Evolutionary conservation across 306 rosid species (phyloP).

Genomic region (Vigna reflexopilosa): DNA sequence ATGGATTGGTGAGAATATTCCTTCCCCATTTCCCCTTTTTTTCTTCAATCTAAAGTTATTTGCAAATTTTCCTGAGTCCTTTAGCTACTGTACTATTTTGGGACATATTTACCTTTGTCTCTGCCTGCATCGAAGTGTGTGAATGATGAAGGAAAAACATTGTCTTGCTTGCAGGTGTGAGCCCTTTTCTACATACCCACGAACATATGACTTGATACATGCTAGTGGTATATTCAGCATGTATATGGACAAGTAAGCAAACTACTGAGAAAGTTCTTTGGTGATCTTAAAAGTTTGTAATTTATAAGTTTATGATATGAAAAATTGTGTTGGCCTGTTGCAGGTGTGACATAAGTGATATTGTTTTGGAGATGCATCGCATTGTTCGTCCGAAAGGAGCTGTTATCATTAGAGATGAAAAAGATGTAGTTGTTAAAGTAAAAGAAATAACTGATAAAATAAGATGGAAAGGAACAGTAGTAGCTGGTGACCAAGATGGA

Average conservation of each 20-base stretch:
- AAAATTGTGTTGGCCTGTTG: background rate
- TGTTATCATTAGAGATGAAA: slow-evolving; percentile 55
- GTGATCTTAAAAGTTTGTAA: no score
- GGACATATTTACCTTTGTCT: background rate
- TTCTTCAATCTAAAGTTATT: background rate
- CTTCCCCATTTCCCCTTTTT: background rate
- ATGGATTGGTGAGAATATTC: slow-evolving; percentile 57
- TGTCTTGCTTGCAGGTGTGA: slow-evolving; percentile 59
- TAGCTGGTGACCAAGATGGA: slow-evolving; percentile 42
- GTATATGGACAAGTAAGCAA: slow-evolving; percentile 54
- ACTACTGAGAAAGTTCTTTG: no score
- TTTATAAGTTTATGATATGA: background rate
- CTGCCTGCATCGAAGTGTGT: background rate
- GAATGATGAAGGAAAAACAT: background rate
- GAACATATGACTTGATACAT: slow-evolving; percentile 68
- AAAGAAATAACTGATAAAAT: slow-evolving; percentile 51
- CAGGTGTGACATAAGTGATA: slow-evolving; percentile 59
- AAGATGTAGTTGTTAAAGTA: slow-evolving; percentile 51
- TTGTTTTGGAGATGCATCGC: slow-evolving; percentile 61
- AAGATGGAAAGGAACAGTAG: slow-evolving; percentile 52
- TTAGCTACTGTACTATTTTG: background rate
- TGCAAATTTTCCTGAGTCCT: background rate
- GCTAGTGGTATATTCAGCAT: slow-evolving; percentile 57
- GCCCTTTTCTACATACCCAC: slow-evolving; percentile 66
- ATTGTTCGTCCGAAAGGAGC: slow-evolving; percentile 62